Conservation (phyloP, 2,329 filamentous ascomycete genomes). For the Corynespora cassiicola region DNA sequence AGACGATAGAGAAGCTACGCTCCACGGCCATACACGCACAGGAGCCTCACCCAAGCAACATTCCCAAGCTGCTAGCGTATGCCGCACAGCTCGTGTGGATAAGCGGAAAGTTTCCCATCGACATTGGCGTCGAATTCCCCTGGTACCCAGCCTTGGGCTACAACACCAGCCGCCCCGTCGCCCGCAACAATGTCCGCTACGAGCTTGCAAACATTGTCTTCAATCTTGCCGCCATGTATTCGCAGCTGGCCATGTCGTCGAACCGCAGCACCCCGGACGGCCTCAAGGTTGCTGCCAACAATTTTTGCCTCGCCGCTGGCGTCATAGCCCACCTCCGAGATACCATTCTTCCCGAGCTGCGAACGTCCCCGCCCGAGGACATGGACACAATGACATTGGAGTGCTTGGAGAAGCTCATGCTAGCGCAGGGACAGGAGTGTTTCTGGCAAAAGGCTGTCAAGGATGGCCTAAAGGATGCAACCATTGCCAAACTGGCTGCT, state of each 20-base stretch:
- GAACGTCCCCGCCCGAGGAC: conserved; percentile 86
- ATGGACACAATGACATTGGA: conserved; percentile 91
- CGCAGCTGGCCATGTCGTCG: conserved; percentile 83
- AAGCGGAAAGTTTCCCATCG: conserved; percentile 92
- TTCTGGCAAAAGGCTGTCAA: conserved; percentile 98
- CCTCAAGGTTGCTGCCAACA: conserved; percentile 85
- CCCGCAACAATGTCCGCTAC: conserved; percentile 73
- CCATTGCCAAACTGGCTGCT: conserved; percentile 88
- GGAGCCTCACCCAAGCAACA: conserved; percentile 85
- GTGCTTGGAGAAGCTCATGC: conserved; percentile 79
- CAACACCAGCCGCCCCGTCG: conserved; percentile 75
- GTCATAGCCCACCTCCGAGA: conserved; percentile 80
- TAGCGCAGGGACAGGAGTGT: conserved; percentile 95
- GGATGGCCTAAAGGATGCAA: conserved; percentile 89
- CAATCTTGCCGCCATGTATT: conserved; percentile 93
- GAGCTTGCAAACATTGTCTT: conserved; percentile 92
- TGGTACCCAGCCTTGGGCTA: conserved; percentile 97
- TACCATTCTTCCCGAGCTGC: conserved; percentile 80
- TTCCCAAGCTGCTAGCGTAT: conserved; percentile 88
- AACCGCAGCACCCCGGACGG: conserved; percentile 82
- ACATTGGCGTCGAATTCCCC: conserved; percentile 92
- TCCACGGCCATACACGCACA: conserved; percentile 86
- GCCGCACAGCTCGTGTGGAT: conserved; percentile 94
- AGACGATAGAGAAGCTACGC: conserved; percentile 82
- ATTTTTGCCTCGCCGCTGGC: conserved; percentile 87